Evolutionary conservation across 805 yeast species (phyloP), one percentile per base, ranked within the genome.

Genomic region (Barnettozyma sp.): DNA sequence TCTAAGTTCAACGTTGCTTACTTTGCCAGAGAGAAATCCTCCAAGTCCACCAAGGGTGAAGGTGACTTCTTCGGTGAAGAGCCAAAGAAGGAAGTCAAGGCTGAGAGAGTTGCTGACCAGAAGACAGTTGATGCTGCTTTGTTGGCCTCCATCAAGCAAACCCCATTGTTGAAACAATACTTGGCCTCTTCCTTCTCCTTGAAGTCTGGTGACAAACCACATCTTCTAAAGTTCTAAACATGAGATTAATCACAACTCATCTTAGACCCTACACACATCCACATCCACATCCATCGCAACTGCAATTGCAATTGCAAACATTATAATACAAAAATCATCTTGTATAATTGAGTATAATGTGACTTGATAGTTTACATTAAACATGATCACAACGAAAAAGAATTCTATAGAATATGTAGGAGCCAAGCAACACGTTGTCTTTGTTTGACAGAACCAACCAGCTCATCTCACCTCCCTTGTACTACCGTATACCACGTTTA

Each of bases 151-250:
- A 83, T 92, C 76, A 87, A 88, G 82, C 84, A 87, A 78, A 87
- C 95, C 60, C 94, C 97, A 67, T 78, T 86, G 66, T 82, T 90
- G 70, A 85, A 86, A 72, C 94, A 88, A 74, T 90, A 90, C 83
- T 79, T 90, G 66, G 82, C 95, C 56, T 67, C 96, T 58, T 73
- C 94, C 54, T 90, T 90, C 88, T 82, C 96, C 57, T 81, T 92
- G 72, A 88, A 86, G 83, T 78, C 76, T 72, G 97, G 97, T 71
- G 98, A 90, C 78, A 86, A 74, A 71, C 98, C 97, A 63, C 97
- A 90, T 72, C 79, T 83, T 67, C 84, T 92, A 82, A 86, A 84
- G 77, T 90, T 92, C 72, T 90, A 87, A 82, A n/a, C n/a, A n/a
- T 36, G 40, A 36, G 15, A 22, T 26, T 23, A 20, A 13, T 17